Evolutionary conservation across 257 asterid species (phyloP), one percentile per base, ranked within the genome.

Genomic region (Thymus quinquecostatus): DNA sequence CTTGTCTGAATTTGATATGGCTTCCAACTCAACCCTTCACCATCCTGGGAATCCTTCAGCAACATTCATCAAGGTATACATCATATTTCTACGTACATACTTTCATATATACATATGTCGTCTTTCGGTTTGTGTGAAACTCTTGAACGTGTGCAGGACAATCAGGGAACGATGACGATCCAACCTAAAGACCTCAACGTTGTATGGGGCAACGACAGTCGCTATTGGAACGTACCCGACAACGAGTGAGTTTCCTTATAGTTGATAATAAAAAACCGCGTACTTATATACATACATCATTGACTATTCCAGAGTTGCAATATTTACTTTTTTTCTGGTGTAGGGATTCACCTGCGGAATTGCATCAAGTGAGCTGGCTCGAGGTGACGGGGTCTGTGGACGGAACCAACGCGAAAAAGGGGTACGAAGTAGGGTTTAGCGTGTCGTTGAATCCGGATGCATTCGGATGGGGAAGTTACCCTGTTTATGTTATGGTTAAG

Each of bases 1-100:
- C 36, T 69, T 66, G 71, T 47, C 32, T 41, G 5, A 13, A 50
- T 6, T 11, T 1, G 33, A 77, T 43, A 86, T 83, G 88, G 34
- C 63, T 47, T 68, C 87, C 21, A 14, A 45, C 66, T 27, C 51
- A 33, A 70, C 36, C 63, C 83, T 85, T 8, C 91, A 83, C 74
- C 76, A 77, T 7, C 45, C 66, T 29, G 83, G 80, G 58, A 74
- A 75, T 11, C 44, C 60, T 5, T 57, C 76, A 1, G 32, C 45
- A 1, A 30, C 38, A 62, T 10, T 4, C 68, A 27, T 0, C 4
- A 66, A 32, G 79, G 86, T 78, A 41, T 9, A 34, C 30, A 14
- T 47, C n/a, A 30, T 10, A 30, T 10, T 9, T 10, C 41, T 38
- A 38, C 3, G 6, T 4, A 38, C 41, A 38, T 7, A 5, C 21